phyloP scores from a whole-genome alignment of 345 rosid species.

The Punica granatum region DNA sequence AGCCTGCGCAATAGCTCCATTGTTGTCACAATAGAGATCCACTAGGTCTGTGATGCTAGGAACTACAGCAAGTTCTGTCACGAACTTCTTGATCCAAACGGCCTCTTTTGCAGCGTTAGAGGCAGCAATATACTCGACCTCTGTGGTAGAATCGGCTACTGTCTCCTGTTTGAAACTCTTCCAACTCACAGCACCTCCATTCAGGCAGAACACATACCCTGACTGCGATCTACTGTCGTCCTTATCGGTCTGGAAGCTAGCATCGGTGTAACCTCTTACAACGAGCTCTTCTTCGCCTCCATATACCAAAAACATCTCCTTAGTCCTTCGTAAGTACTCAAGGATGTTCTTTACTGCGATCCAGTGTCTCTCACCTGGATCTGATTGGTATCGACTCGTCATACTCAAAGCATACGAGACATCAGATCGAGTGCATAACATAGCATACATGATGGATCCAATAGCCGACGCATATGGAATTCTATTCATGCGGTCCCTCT shows the following conservation, averaged over 20 bases:
- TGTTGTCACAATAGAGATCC: too few relatives aligned
- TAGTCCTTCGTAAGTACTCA: too few relatives aligned
- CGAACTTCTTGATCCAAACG: slow-evolving; percentile 1
- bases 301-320: background rate
- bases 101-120: background rate
- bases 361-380: too few relatives aligned
- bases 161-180: background rate
- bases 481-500: too few relatives aligned
- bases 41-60: background rate
- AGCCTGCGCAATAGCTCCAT: background rate
- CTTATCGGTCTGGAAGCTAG: background rate
- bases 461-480: too few relatives aligned
- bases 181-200: background rate
- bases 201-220: background rate
- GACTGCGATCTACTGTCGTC: background rate
- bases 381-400: too few relatives aligned
- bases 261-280: background rate
- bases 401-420: too few relatives aligned
- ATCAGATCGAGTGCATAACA: too few relatives aligned
- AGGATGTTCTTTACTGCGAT: too few relatives aligned
- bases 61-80: background rate
- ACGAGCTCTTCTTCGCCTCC: too few relatives aligned
- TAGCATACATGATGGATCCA: too few relatives aligned
- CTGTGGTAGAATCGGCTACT: background rate
- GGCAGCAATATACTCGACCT: background rate